Evolutionary conservation across 129 eudicot genomes (phyloP).

Genomic region (Heracleum sosnowskyi): DNA sequence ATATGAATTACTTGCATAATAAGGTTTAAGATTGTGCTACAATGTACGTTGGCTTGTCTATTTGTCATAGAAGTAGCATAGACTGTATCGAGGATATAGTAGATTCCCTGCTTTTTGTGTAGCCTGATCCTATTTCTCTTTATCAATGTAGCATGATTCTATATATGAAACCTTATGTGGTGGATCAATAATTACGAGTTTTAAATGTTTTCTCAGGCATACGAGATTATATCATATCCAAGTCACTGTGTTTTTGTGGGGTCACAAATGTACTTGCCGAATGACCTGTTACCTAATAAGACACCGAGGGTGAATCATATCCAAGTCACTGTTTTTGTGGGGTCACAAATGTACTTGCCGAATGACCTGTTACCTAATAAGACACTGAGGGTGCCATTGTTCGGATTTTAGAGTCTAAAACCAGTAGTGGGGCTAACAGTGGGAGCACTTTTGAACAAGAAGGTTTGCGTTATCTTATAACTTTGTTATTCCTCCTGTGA

Average conservation of each 20-base stretch:
- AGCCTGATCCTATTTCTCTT: background rate
- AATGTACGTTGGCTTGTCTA: background rate
- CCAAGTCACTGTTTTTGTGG: constrained; percentile 51
- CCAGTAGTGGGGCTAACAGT: constrained; percentile 35
- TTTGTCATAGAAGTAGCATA: background rate
- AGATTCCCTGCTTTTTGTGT: background rate
- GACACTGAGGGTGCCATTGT: constrained; percentile 46
- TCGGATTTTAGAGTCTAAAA: constrained; percentile 43
- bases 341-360: constrained; percentile 41
- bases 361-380: constrained; percentile 56
- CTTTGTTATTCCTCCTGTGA: background rate
- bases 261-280: constrained; percentile 42
- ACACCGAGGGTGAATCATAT: constrained; percentile 47
- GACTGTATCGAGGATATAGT: background rate
- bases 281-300: constrained; percentile 54
- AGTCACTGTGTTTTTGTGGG: constrained; percentile 50
- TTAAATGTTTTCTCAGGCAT: constrained; percentile 18
- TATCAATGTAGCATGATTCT: background rate
- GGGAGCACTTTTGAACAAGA: constrained; percentile 33
- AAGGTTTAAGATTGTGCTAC: background rate
- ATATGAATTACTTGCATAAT: too few species aligned
- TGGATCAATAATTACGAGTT: background rate
- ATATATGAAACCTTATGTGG: background rate
- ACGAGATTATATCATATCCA: constrained; percentile 46
- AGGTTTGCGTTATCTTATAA: constrained; percentile 18